Conservation (phyloP, 176 grass and related monocot species). For the Microstegium vimineum region DNA sequence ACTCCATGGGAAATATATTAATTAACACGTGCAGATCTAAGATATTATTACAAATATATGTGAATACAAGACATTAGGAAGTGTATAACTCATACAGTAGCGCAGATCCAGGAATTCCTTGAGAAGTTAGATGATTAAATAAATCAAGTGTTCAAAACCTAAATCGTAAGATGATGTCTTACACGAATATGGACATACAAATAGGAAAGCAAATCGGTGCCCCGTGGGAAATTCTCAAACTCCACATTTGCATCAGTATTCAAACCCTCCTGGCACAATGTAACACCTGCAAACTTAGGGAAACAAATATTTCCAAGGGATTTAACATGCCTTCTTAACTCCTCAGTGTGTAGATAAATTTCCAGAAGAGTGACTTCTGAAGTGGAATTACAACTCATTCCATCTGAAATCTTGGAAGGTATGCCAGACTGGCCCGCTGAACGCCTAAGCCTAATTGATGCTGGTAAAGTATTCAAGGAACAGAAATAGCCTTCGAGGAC, state of each 20-base stretch:
- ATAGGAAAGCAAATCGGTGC: slow-evolving; percentile 92
- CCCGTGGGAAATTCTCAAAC: slow-evolving; percentile 79
- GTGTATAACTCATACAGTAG: slow-evolving; percentile 15
- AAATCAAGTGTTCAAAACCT: background rate
- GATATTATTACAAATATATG: background rate
- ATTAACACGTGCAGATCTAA: background rate
- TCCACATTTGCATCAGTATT: slow-evolving; percentile 63
- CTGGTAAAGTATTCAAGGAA: slow-evolving; percentile 75
- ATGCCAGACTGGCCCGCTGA: slow-evolving; percentile 18
- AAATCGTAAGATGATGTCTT: slow-evolving; percentile 57
- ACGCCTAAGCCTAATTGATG: slow-evolving; percentile 67
- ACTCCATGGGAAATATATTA: background rate
- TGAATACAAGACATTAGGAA: slow-evolving; percentile 21
- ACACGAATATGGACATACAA: slow-evolving; percentile 91
- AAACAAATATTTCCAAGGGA: slow-evolving; percentile 95
- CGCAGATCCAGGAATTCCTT: background rate
- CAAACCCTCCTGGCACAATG: slow-evolving; percentile 77
- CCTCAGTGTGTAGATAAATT: slow-evolving; percentile 87
- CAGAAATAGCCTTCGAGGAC: slow-evolving; percentile 88
- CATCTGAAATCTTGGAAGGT: slow-evolving; percentile 22
- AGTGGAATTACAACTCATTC: slow-evolving; percentile 26
- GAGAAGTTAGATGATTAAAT: slow-evolving; percentile 11
- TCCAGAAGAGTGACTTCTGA: slow-evolving; percentile 80
- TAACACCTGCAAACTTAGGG: slow-evolving; percentile 65
- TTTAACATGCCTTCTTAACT: slow-evolving; percentile 79